Percentiles rank a stretch among this genome's conserved stretches.
phyloP scores from a whole-genome alignment of 441 rosid species.

The Monsonia emarginata region DNA sequence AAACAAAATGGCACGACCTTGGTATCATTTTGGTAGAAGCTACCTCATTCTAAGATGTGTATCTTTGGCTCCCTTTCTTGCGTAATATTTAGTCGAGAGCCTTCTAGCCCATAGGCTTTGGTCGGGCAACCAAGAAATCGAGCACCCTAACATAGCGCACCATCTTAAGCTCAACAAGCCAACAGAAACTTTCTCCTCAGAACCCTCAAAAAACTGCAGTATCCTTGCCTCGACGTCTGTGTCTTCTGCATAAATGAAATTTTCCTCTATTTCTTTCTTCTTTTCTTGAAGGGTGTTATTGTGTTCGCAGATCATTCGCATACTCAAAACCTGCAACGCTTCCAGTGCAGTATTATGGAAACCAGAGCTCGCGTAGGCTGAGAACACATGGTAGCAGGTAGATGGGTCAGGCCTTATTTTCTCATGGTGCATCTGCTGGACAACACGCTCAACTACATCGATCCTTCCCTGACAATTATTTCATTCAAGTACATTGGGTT shows the following conservation, averaged over 20 bases:
- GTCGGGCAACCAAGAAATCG: conserved; percentile 53
- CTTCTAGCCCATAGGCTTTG: conserved; percentile 52
- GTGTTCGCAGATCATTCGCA: conserved; percentile 53
- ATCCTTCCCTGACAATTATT: conserved; percentile 40
- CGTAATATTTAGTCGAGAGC: conserved; percentile 32
- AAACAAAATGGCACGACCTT: not conserved
- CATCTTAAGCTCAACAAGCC: conserved; percentile 63
- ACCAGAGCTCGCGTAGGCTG: conserved; percentile 36
- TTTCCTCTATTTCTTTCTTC: conserved; percentile 41
- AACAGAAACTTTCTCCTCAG: conserved; percentile 33
- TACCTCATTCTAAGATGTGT: not conserved
- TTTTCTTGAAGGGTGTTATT: conserved; percentile 29
- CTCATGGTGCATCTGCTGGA: conserved; percentile 50
- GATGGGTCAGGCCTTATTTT: conserved; percentile 57
- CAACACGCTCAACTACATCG: conserved; percentile 51
- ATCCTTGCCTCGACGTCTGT: conserved; percentile 43
- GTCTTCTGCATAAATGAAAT: conserved; percentile 48
- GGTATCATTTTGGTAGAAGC: not conserved
- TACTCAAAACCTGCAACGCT: conserved; percentile 64
- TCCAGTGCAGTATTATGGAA: conserved; percentile 45
- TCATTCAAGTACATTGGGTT: not conserved
- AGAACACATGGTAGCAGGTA: conserved; percentile 54
- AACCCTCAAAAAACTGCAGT: conserved; percentile 30
- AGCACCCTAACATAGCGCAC: conserved; percentile 54
- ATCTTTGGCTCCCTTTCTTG: not conserved